Evolutionary conservation across 495 filamentous ascomycete species (phyloP), one percentile per base, ranked within the genome.

Genomic region (Penicillium maclennaniae): DNA sequence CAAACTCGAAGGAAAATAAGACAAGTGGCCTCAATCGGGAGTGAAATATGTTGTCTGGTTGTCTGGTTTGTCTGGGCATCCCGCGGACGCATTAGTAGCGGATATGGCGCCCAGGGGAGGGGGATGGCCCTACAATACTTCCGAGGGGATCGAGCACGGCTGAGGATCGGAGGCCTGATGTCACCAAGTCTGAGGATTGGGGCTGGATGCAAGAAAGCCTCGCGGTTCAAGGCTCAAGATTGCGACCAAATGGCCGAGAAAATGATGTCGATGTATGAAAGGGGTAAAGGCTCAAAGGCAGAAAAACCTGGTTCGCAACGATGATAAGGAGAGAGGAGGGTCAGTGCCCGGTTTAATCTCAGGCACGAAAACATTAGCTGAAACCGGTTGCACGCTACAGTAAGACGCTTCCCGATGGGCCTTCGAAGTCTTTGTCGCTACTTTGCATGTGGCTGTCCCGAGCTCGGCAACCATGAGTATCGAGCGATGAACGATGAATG

Each of bases 41-140:
- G 25, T 49, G 42, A 53, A 36, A 47, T 42, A 39, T 39, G 47
- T 49, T 20, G 25, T 34, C 9, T 54, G 36, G 15, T 43, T 7
- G 34, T n/a, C 20, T 26, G 34, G 16, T 20, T 14, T 31, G 26
- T 1, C 39, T 4, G 38, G 49, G 10, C 43, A 47, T 55, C 49
- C 57, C 52, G 52, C 53, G 6, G 45, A 39, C 49, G 58, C 58
- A 57, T 61, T 57, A 57, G 58, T 17, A 50, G 54, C 53, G 46
- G 53, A 36, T 39, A 37, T 36, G 42, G 54, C 50, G 34, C 53
- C 28, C 37, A 44, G 38, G 28, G 53, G 26, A 14, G 23, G 28
- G 34, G 41, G n/a, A n/a, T n/a, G n/a, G n/a, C 16, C 40, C 52
- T 39, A 45, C 37, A 39, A n/a, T 58, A 19, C 41, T 49, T 42